These are phyloP conservation scores for Colletotrichum viniferum DNA, from an alignment of 2,329 filamentous ascomycete species.

Conservation along the genomic window DNA sequence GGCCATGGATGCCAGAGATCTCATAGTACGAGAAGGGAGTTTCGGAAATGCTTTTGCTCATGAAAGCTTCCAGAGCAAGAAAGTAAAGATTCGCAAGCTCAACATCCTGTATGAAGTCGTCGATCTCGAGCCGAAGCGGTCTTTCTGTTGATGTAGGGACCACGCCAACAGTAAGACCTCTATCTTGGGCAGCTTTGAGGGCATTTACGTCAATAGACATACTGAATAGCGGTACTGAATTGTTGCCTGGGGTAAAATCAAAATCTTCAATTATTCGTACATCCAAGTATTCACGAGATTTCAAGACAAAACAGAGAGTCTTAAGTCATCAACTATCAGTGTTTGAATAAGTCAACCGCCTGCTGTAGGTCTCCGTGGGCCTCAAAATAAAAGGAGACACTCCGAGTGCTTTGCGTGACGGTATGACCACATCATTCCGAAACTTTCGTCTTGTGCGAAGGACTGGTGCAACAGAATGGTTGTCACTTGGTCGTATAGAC, in stretches of 20 bases:
- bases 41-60: neutral
- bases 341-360: neutral
- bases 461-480: neutral
- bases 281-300: neutral
- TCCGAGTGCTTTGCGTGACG: neutral
- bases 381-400: neutral
- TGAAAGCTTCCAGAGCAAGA: neutral
- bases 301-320: neutral
- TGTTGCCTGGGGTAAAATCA: neutral
- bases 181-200: neutral
- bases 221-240: neutral
- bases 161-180: neutral
- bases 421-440: neutral
- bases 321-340: neutral
- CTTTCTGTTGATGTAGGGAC: neutral
- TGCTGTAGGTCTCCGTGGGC: neutral
- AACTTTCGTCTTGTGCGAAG: neutral
- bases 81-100: slow-evolving; percentile 9
- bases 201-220: neutral
- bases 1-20: neutral
- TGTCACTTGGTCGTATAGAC: neutral
- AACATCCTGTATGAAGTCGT: neutral
- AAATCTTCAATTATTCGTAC: neutral
- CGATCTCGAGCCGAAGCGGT: neutral
- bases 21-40: neutral